These are phyloP conservation scores for Astrothelium macrocarpum DNA, from an alignment of 495 filamentous ascomycete genomes.

Conservation along the genomic window DNA sequence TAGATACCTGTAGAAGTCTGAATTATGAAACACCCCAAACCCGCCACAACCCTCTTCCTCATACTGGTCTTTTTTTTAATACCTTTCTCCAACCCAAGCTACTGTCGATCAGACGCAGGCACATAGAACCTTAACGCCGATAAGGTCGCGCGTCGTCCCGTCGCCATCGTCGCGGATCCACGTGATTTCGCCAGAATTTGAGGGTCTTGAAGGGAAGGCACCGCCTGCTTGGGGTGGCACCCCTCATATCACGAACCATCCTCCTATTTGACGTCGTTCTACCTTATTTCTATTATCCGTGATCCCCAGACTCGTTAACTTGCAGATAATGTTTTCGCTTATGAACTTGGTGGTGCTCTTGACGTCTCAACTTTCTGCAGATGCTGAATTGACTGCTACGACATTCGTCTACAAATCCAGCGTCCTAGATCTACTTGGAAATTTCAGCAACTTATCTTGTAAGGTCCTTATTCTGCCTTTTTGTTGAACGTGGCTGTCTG, in stretches of 20 bases:
- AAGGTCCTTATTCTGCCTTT: no score
- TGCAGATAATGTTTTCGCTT: neutral
- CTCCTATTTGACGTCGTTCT: neutral
- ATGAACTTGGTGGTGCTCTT: no score
- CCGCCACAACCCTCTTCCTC: neutral
- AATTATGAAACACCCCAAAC: neutral
- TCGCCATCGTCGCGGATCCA: constrained; percentile 1
- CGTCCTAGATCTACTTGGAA: no score
- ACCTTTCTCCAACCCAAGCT: neutral
- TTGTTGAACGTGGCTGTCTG: no score
- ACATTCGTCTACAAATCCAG: no score
- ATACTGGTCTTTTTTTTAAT: neutral
- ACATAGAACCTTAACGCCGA: constrained; percentile 1
- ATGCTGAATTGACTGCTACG: no score
- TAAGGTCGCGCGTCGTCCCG: constrained; percentile 6
- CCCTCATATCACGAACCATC: neutral
- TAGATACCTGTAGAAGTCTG: neutral
- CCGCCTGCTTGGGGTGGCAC: neutral
- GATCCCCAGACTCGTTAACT: no score
- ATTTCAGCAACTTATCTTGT: no score
- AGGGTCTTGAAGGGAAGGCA: neutral
- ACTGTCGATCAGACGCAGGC: constrained; percentile 3
- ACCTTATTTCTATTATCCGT: neutral
- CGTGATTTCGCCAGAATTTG: neutral
- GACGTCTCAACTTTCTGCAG: no score